Evolutionary conservation across 2,329 filamentous ascomycete genomes (phyloP).

Genomic region (Cladosporium phlei): DNA sequence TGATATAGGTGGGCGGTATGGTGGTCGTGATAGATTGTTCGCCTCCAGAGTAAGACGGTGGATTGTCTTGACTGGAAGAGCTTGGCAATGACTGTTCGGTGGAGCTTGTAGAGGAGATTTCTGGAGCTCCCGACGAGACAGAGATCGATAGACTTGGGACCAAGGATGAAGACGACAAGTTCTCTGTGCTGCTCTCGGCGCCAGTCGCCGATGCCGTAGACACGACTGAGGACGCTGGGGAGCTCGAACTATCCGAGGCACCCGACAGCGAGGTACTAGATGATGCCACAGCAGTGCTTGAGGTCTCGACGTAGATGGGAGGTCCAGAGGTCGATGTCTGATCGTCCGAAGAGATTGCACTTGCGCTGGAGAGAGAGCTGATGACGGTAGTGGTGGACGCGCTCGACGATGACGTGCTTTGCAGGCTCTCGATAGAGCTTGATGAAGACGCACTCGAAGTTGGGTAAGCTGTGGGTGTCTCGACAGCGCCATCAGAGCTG

Average conservation of each 20-base stretch:
- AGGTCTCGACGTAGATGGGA: background rate
- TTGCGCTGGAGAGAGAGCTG: background rate
- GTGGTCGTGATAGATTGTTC: background rate
- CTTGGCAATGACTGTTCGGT: background rate
- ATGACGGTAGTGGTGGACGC: background rate
- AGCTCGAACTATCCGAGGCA: background rate
- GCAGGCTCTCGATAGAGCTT: background rate
- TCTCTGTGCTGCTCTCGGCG: no score
- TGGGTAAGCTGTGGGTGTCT: background rate
- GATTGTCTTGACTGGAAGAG: background rate
- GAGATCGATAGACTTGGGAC: no score
- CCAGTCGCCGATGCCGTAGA: no score
- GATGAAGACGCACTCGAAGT: background rate
- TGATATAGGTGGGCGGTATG: slow-evolving; percentile 1
- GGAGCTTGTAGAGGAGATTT: background rate
- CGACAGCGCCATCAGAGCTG: no score
- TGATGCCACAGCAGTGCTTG: background rate
- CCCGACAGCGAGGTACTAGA: background rate
- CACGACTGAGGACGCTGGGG: no score
- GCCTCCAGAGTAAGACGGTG: background rate
- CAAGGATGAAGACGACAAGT: no score
- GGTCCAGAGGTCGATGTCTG: background rate
- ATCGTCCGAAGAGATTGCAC: background rate
- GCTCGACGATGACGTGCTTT: background rate
- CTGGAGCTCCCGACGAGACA: no score